Base-by-base conservation (phyloP, 2,329 filamentous ascomycete species). In the Fusarium luffae region DNA sequence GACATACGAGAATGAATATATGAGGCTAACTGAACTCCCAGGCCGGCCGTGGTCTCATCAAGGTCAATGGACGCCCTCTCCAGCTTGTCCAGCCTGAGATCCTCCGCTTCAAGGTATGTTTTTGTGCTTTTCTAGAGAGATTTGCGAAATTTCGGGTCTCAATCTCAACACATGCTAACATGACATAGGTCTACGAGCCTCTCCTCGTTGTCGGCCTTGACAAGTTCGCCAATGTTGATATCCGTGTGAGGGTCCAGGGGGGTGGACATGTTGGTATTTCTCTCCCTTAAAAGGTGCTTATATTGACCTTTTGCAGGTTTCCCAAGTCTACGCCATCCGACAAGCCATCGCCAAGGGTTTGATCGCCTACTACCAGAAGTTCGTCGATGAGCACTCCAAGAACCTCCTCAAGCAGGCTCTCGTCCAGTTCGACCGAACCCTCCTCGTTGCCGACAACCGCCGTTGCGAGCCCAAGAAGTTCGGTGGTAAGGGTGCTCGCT, bases 371-470 rank as follows among this genome's bases (percentile, higher is more conserved):
- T 98, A 98, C 92, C 95, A 98, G 88, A 98, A 99, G 90, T 99
- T 91, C 88, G 93, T 98, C 85, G 96, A 99, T 83, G 96, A 99
- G 92, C 94, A 98, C 92, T 93, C 92, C 88, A 99, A 99, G 93
- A 98, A 98, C 91, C 89, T 94, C 86, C 90, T 99, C 82, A 99
- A 98, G 93, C 92, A 95, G 86, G 93, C 93, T 77, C 91, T 99
- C 78, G 93, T 95, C 81, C 90, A 94, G 84, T 99, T 95, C 89
- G 94, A 97, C 89, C 91, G 94, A 82, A 97, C 94, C 82, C 92
- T 99, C 77, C 92, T 99, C 81, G 96, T 99, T 80, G 96, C 96
- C 85, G 96, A 99, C 86, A 98, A 97, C 92, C 92, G 96, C 85
- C 93, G 96, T 79, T 96, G 93, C 85, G 96, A 99, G 90, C 95